phyloP scores from a whole-genome alignment of 495 filamentous ascomycete species.

The Ascodesmis nigricans region DNA sequence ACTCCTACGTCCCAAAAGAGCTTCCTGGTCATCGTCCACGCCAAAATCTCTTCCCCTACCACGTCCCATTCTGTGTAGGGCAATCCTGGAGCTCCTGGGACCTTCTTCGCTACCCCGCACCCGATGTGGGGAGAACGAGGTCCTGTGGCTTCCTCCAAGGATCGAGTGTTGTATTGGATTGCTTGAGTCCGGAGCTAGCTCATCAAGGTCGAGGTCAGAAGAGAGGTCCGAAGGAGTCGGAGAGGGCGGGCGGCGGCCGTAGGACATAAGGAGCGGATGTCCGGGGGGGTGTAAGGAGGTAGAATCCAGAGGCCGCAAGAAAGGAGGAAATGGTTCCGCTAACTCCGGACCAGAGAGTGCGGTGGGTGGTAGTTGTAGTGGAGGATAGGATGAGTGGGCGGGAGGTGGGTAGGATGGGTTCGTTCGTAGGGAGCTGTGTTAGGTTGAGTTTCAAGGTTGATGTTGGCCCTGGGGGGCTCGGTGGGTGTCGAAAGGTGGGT shows the following conservation, averaged over 20 bases:
- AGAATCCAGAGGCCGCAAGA: no score
- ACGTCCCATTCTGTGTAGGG: conserved; percentile 16
- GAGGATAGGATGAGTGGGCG: no score
- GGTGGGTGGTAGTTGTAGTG: no score
- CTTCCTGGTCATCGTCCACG: conserved; percentile 16
- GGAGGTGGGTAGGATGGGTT: no score
- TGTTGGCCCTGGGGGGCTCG: no score
- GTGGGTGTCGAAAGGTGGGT: no score
- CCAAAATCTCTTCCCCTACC: conserved; percentile 7
- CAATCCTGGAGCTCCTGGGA: conserved; percentile 10
- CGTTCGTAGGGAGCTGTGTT: no score
- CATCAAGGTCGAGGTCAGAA: conserved; percentile 19
- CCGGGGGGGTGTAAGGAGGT: no score
- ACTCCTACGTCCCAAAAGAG: conserved; percentile 8
- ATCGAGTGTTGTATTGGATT: conserved; percentile 7
- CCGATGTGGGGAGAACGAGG: conserved; percentile 7
- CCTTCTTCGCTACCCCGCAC: not conserved
- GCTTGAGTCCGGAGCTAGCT: conserved; percentile 13
- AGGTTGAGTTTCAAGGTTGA: no score
- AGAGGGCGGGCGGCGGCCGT: conserved; percentile 14
- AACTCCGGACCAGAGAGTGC: no score
- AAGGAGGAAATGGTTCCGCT: no score
- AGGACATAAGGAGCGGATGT: no score
- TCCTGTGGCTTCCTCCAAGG: conserved; percentile 8
- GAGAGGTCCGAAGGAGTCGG: conserved; percentile 14